phyloP scores from a whole-genome alignment of 2,329 filamentous ascomycete species.

The Diplodia scrobiculata region DNA sequence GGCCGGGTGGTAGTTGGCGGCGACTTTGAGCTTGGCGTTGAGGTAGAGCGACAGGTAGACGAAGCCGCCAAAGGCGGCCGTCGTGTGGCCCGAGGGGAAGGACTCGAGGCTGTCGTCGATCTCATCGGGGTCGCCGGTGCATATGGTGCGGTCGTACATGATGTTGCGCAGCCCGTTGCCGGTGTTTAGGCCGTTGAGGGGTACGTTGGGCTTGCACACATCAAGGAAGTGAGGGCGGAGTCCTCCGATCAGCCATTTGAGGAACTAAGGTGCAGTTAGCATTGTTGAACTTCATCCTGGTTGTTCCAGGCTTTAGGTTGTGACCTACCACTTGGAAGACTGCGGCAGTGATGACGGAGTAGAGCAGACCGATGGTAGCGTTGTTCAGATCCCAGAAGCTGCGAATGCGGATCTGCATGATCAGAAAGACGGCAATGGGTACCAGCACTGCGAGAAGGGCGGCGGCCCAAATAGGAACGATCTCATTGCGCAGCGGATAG shows the following conservation, averaged over 20 bases:
- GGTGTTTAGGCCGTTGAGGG: conserved; percentile 44
- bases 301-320: too few relatives aligned
- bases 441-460: conserved; percentile 66
- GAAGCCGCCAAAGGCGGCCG: conserved; percentile 71
- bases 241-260: conserved; percentile 75
- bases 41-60: conserved; percentile 72
- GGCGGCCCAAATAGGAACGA: conserved; percentile 70
- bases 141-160: conserved; percentile 70
- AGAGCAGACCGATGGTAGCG: conserved; percentile 67
- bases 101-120: conserved; percentile 71
- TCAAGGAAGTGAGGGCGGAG: conserved; percentile 55
- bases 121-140: conserved; percentile 64
- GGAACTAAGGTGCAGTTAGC: conserved; percentile 46
- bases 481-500: conserved; percentile 66
- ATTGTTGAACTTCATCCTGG: neutral
- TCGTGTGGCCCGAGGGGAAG: conserved; percentile 73
- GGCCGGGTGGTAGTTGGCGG: conserved; percentile 69
- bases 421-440: conserved; percentile 65
- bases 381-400: conserved; percentile 64
- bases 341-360: conserved; percentile 69
- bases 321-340: conserved; percentile 65
- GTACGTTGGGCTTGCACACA: conserved; percentile 67
- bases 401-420: conserved; percentile 66
- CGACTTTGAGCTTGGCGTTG: conserved; percentile 77
- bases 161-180: conserved; percentile 60